Evolutionary conservation across 208 protist species (phyloP), one percentile per base, ranked within the genome.

Genomic region (Polymyxa betae): DNA sequence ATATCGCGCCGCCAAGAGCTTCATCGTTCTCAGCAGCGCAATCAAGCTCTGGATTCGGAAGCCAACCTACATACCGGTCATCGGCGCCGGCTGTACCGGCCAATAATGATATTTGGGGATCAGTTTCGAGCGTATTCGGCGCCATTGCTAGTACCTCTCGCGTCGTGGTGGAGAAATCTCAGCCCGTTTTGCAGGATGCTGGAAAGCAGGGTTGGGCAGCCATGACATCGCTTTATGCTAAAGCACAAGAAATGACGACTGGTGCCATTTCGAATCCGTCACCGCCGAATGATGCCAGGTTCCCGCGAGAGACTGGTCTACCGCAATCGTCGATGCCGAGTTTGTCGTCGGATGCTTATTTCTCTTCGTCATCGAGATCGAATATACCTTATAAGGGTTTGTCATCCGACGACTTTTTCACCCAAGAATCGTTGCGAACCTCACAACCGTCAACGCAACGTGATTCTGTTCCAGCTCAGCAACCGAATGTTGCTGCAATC

Each of bases 171-270:
- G 72, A 82, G 40, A 5, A 35, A 43, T 82, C 72, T 5, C 72
- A 82, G 72, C 72, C 72, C 35, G 40, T 82, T 35, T n/a, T 82
- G 16, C n/a, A 35, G 16, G 72, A 82, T 35, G 72, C 72, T n/a
- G 40, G 72, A 5, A 5, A n/a, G 16, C n/a, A 82, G 40, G 72
- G 72, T 45, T 82, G 72, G 72, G 72, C 72, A 20, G 72, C 72
- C 35, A 82, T 82, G 72, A 35, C n/a, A 20, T 82, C 72, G n/a
- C n/a, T 82, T 20, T 82, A 82, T 35, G n/a, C 72, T 12, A 82
- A 82, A n/a, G 72, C 72, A 5, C 72, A 82, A 43, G 72, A 82
- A n/a, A 43, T 82, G 72, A 45, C 72, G 16, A 82, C 16, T 12
- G 35, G 35, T 43, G 72, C 35, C 72, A 35, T 82, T n/a, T 20